These are phyloP conservation scores for Centella asiatica DNA, from an alignment of 129 eudicot species.

Conservation along the genomic window DNA sequence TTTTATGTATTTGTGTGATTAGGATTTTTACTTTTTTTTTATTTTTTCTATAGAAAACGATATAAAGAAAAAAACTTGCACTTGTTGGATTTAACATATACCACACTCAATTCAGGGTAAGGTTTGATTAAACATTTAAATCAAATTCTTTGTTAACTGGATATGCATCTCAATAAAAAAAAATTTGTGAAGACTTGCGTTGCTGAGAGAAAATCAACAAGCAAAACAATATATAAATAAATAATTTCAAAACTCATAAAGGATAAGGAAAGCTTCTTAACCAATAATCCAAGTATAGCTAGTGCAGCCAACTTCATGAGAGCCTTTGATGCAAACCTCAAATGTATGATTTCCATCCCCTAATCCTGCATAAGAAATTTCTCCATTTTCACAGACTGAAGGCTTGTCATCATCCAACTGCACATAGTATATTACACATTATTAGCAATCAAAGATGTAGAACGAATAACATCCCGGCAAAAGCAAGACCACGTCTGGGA, in stretches of 20 bases:
- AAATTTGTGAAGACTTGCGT: neutral
- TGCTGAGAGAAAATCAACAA: too few relatives aligned
- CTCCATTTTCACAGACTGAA: conserved; percentile 58
- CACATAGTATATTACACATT: conserved; percentile 15
- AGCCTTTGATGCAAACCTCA: conserved; percentile 56
- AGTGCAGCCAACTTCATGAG: conserved; percentile 50
- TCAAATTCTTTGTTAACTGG: too few relatives aligned
- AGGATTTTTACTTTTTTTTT: too few relatives aligned
- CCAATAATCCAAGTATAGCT: conserved; percentile 84
- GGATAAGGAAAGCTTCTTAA: conserved; percentile 28
- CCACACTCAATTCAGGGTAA: too few relatives aligned
- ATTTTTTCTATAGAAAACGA: too few relatives aligned
- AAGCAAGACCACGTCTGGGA: too few relatives aligned
- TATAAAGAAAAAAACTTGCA: too few relatives aligned
- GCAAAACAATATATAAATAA: neutral
- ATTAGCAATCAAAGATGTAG: neutral
- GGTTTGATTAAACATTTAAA: too few relatives aligned
- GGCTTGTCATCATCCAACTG: conserved; percentile 61
- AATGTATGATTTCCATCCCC: conserved; percentile 71
- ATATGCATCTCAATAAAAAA: too few relatives aligned
- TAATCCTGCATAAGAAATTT: conserved; percentile 38
- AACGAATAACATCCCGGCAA: neutral
- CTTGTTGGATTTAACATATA: too few relatives aligned
- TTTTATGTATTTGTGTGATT: too few relatives aligned
- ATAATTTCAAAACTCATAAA: neutral